These are phyloP conservation scores for Brassica cretica DNA, from an alignment of 345 rosid genomes.

Conservation along the genomic window DNA sequence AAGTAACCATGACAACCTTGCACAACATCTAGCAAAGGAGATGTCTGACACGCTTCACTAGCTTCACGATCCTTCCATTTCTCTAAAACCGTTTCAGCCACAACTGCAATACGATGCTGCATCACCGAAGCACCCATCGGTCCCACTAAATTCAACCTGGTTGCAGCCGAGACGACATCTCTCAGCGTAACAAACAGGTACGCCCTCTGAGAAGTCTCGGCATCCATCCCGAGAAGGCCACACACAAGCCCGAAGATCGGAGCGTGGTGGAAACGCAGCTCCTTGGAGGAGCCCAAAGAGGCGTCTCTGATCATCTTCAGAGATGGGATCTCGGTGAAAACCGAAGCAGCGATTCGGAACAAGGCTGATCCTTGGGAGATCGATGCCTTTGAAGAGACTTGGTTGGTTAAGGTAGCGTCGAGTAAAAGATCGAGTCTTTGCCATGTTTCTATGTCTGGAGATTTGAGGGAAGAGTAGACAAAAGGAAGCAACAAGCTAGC, in stretches of 20 bases:
- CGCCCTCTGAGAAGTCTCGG: constrained; percentile 69
- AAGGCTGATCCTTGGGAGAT: constrained; percentile 79
- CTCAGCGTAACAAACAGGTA: constrained; percentile 73
- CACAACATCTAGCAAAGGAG: constrained; percentile 73
- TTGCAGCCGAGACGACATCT: constrained; percentile 83
- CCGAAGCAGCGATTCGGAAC: constrained; percentile 68
- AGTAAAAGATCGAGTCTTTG: constrained; percentile 51
- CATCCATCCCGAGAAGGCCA: constrained; percentile 68
- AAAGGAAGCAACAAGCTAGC: constrained; percentile 81
- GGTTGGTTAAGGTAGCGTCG: constrained; percentile 72
- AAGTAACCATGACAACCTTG: constrained; percentile 82
- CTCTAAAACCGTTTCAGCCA: constrained; percentile 55
- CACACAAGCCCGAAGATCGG: constrained; percentile 78
- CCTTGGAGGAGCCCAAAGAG: constrained; percentile 42
- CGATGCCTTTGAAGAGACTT: constrained; percentile 72
- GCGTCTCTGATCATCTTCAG: constrained; percentile 56
- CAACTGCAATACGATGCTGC: constrained; percentile 70
- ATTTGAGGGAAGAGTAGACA: constrained; percentile 54
- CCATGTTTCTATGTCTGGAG: constrained; percentile 54
- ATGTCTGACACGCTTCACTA: constrained; percentile 79
- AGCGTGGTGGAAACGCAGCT: constrained; percentile 67
- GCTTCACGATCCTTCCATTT: constrained; percentile 67
- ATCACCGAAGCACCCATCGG: constrained; percentile 74
- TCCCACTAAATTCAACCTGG: constrained; percentile 78
- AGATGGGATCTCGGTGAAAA: constrained; percentile 59